Evolutionary conservation across 2,329 filamentous ascomycete genomes (phyloP).

Genomic region (Bipolaris gigantea): DNA sequence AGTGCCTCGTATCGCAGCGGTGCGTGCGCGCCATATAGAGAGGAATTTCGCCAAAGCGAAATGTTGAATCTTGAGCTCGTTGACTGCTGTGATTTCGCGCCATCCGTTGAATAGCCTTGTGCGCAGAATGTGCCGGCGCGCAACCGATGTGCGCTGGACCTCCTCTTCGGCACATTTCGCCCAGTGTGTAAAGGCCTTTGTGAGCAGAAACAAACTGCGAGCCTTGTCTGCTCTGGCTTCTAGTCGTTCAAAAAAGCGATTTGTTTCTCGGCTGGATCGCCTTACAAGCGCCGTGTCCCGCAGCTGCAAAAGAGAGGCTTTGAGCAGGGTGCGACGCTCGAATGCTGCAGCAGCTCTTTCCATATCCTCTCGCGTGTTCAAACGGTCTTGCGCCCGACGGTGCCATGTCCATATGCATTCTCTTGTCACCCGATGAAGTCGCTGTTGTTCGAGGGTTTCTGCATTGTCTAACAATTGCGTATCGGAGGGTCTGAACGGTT

Average conservation of each 20-base stretch:
- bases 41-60: constrained; percentile 60
- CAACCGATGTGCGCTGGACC: constrained; percentile 66
- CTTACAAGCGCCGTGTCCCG: constrained; percentile 34
- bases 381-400: constrained; percentile 40
- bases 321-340: constrained; percentile 56
- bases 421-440: constrained; percentile 32
- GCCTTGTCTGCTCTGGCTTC: constrained; percentile 64
- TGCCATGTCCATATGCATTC: constrained; percentile 52
- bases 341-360: constrained; percentile 48
- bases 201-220: constrained; percentile 66
- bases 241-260: constrained; percentile 58
- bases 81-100: constrained; percentile 65
- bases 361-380: constrained; percentile 23
- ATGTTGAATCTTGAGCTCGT: constrained; percentile 57
- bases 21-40: constrained; percentile 54
- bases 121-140: constrained; percentile 70
- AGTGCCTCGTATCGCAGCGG: constrained; percentile 41
- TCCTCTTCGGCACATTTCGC: constrained; percentile 65
- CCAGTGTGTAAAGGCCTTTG: constrained; percentile 71
- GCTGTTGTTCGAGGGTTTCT: constrained; percentile 45
- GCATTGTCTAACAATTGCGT: constrained; percentile 56
- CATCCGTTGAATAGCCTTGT: constrained; percentile 70
- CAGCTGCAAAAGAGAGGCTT: constrained; percentile 54
- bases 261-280: constrained; percentile 50
- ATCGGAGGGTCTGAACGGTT: constrained; percentile 54